Evolutionary conservation across 2,329 filamentous ascomycete species (phyloP).

Genomic region (Leptographium wingfieldii): DNA sequence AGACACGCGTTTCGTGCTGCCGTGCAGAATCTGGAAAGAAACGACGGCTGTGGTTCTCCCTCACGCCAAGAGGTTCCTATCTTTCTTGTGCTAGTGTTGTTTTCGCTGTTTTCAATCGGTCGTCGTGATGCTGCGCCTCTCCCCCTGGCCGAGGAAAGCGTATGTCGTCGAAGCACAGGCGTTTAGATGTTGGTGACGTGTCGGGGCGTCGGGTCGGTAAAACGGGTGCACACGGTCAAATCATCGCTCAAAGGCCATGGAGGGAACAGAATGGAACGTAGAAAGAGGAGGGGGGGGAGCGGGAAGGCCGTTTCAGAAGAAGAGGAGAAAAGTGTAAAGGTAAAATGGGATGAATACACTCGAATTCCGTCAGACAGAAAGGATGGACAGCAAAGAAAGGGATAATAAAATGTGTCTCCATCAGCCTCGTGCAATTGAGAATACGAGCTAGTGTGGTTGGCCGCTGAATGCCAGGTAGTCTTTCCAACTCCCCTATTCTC

Average conservation of each 20-base stretch:
- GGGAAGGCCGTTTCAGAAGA: not conserved
- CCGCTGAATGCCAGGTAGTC: not conserved
- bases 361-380: constrained; percentile 1
- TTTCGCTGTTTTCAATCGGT: not conserved
- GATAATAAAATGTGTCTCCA: constrained; percentile 15
- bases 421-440: constrained; percentile 15
- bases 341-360: not conserved
- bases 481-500: not conserved
- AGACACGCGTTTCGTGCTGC: not conserved
- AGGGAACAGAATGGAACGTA: not conserved
- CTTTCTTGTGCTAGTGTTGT: not conserved
- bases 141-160: not conserved
- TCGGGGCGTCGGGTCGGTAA: not conserved
- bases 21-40: not conserved
- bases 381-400: constrained; percentile 8
- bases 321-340: not conserved
- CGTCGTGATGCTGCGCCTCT: not conserved
- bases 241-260: not conserved
- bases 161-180: not conserved
- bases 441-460: constrained; percentile 5
- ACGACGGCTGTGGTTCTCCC: not conserved
- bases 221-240: not conserved
- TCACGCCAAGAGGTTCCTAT: not conserved
- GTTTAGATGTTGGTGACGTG: not conserved
- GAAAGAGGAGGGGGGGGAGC: constrained; percentile 21